Percentiles rank a stretch among this genome's conserved stretches.
Evolutionary conservation across 768 basidiomycete species (phyloP).

Genomic region (Butyriboletus loyo): DNA sequence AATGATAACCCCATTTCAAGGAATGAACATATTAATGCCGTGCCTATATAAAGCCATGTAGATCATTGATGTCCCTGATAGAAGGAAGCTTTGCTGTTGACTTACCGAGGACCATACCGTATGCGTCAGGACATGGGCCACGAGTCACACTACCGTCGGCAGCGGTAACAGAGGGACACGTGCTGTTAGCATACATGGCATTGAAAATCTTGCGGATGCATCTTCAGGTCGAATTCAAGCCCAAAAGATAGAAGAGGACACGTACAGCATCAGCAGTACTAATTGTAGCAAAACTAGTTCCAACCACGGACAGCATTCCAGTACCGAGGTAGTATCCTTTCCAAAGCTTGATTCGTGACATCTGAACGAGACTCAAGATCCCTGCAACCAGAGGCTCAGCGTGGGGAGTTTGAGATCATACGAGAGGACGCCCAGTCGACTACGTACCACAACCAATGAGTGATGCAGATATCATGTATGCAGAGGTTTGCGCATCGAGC

Average conservation of each 20-base stretch:
- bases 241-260: background rate
- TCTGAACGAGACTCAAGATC: slow-evolving; percentile 73
- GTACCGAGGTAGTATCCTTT: slow-evolving; percentile 69
- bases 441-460: slow-evolving; percentile 72
- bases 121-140: slow-evolving; percentile 73
- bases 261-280: slow-evolving; percentile 67
- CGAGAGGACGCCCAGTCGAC: background rate
- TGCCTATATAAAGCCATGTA: slow-evolving; percentile 42
- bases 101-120: slow-evolving; percentile 71
- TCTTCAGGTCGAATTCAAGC: background rate
- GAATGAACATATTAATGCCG: slow-evolving; percentile 74
- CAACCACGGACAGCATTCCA: slow-evolving; percentile 79
- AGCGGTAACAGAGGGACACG: slow-evolving; percentile 58
- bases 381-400: slow-evolving; percentile 38
- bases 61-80: background rate
- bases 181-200: slow-evolving; percentile 75
- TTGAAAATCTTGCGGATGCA: slow-evolving; percentile 54
- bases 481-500: slow-evolving; percentile 53
- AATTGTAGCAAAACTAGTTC: slow-evolving; percentile 76
- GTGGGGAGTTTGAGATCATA: background rate
- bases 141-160: slow-evolving; percentile 59
- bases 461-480: slow-evolving; percentile 80
- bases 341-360: slow-evolving; percentile 65
- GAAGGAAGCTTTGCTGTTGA: background rate
- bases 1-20: slow-evolving; percentile 80